Base-by-base conservation (phyloP, 371 early-diverging fungal species). In the Dichotomocladium elegans region DNA sequence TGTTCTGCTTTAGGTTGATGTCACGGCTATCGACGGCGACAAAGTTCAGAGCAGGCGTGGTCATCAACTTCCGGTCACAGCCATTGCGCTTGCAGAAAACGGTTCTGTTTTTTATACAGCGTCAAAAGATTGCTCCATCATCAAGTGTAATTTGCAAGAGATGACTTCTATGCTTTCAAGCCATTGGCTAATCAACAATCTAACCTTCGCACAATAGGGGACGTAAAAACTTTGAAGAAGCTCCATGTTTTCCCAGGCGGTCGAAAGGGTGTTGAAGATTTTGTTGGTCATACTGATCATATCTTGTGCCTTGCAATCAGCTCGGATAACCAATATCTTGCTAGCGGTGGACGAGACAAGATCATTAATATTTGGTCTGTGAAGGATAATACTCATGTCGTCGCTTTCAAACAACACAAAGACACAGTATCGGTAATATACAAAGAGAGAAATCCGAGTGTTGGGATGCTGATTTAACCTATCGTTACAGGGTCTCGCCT, bases 351-450 rank as follows among this genome's bases (percentile, higher is more conserved):
- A 21, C 74, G 75, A 29, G 99, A 98, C 60, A 89, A 91, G 51
- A 64, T 76, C n/a, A 90, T 98, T 48, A 86, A 92, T 63, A 81
- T 97, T 5, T 98, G 97, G 97, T 87, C 90, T 4, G 82, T 88
- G 17, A 66, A 62, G 31, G 90, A 90, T 14, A 70, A 91, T 67
- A 72, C 71, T 47, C 87, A 83, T 52, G 48, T 92, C 41, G 70
- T 64, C n/a, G 70, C 70, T 43, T 95, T 96, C 64, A 83, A 75
- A 41, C 94, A 95, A 66, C 99, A 98, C 67, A 86, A 93, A 55
- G 97, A 96, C 73, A 78, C 89, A 24, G 79, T 98, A 47, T 79
- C 94, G 24, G 87, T 82, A 72, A 60, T 69, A 27, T 17, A 43
- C 12, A 41, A 19, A 15, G 3, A 25, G 28, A 24, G 14, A 31